Evolutionary conservation across 108 stramenopile species (phyloP).

Genomic region (Thalassiosira profunda): DNA sequence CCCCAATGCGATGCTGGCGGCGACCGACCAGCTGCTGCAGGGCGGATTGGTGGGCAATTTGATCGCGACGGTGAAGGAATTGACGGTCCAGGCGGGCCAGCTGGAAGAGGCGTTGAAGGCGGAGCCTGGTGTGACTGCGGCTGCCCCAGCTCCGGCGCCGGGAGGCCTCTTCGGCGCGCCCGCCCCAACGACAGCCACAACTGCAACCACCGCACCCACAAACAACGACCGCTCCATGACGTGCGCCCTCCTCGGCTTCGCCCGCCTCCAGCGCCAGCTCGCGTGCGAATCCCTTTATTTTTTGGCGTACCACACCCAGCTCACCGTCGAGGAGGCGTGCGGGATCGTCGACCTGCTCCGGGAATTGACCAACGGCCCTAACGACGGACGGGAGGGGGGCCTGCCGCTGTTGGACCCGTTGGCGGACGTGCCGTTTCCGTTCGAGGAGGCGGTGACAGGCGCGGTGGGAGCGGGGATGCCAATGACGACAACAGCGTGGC

Average conservation of each 20-base stretch:
- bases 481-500: too few species aligned
- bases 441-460: too few species aligned
- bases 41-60: conserved; percentile 56
- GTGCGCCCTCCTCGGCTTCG: conserved; percentile 52
- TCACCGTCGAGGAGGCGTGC: conserved; percentile 59
- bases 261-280: conserved; percentile 65
- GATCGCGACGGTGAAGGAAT: conserved; percentile 56
- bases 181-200: conserved; percentile 8
- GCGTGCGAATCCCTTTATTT: conserved; percentile 75
- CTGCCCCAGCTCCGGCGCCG: background rate
- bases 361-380: conserved; percentile 59
- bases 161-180: conserved; percentile 5
- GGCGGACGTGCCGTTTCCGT: conserved; percentile 66
- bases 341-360: conserved; percentile 68
- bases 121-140: background rate
- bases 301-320: conserved; percentile 82
- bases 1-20: conserved; percentile 20
- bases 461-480: conserved; percentile 3
- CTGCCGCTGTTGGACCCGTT: conserved; percentile 70
- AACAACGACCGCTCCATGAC: conserved; percentile 43
- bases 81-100: conserved; percentile 43
- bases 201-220: background rate
- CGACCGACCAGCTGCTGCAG: conserved; percentile 66
- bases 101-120: conserved; percentile 24
- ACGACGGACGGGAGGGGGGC: conserved; percentile 15